phyloP scores from a whole-genome alignment of 2,329 filamentous ascomycete genomes.

The Alternaria ventricosa region DNA sequence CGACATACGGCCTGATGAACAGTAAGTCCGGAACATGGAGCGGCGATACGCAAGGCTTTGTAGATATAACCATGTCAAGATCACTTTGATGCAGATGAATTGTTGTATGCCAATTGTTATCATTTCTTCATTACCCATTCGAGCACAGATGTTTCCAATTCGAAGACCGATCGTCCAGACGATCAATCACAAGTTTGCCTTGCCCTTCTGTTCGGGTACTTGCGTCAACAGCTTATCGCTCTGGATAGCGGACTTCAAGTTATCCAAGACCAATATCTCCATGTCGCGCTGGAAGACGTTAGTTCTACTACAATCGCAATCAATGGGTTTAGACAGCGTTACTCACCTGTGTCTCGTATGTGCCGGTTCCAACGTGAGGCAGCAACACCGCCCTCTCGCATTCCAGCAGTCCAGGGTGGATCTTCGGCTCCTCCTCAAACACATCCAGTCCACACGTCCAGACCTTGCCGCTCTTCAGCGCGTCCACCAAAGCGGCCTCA shows the following conservation, averaged over 20 bases:
- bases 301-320: no score
- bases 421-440: conserved; percentile 63
- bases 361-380: conserved; percentile 67
- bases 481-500: conserved; percentile 61
- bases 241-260: conserved; percentile 63
- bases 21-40: no score
- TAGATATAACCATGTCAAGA: background rate
- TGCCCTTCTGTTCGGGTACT: conserved; percentile 64
- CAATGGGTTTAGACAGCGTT: no score
- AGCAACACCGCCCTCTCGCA: conserved; percentile 61
- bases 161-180: background rate
- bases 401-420: conserved; percentile 58
- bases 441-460: conserved; percentile 64
- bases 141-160: background rate
- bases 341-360: conserved; percentile 63
- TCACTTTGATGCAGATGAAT: background rate
- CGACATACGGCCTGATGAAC: background rate
- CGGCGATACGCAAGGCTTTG: background rate
- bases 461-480: conserved; percentile 61
- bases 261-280: conserved; percentile 65
- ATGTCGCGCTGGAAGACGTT: conserved; percentile 56
- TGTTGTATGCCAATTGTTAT: background rate
- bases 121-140: background rate
- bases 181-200: conserved; percentile 34
- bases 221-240: conserved; percentile 65